Conservation (phyloP, 2,329 filamentous ascomycete genomes). For the Stenocarpella maydis region DNA sequence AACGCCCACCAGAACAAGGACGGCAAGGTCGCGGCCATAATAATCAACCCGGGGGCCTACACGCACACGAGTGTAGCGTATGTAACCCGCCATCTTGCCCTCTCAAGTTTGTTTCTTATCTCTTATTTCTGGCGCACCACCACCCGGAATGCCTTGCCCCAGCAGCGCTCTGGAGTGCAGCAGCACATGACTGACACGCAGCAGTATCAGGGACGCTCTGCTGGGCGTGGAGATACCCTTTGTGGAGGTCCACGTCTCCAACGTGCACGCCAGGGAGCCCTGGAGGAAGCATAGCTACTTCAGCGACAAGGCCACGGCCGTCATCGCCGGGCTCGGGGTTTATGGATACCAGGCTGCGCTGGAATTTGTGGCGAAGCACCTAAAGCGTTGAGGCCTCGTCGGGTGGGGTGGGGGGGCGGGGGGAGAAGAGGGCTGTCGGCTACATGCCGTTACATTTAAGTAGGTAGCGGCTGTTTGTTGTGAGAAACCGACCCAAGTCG, state of each 20-base stretch:
- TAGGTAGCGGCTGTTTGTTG: too few species aligned
- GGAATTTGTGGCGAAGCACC: conserved; percentile 58
- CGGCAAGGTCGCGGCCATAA: conserved; percentile 65
- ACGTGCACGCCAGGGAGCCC: conserved; percentile 75
- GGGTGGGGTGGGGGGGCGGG: too few species aligned
- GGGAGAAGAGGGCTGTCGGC: neutral
- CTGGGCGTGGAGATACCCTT: conserved; percentile 75
- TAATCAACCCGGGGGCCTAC: conserved; percentile 80
- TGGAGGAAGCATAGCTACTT: conserved; percentile 77
- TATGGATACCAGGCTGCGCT: conserved; percentile 69
- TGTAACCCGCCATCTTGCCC: neutral
- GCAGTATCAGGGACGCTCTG: conserved; percentile 72
- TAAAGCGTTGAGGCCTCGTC: conserved; percentile 45
- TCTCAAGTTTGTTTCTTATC: neutral
- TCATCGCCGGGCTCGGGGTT: conserved; percentile 74
- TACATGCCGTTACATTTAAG: neutral
- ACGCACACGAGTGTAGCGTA: conserved; percentile 78
- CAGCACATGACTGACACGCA: conserved; percentile 4
- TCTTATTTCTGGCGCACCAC: too few species aligned
- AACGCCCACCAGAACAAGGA: conserved; percentile 1
- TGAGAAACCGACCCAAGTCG: too few species aligned
- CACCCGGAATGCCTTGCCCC: neutral
- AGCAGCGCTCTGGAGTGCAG: neutral
- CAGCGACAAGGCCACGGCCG: conserved; percentile 77
- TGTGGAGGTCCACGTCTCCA: conserved; percentile 79